phyloP scores from a whole-genome alignment of 225 moss, liverwort and hornwort genomes.

The Anthoceros angustus region DNA sequence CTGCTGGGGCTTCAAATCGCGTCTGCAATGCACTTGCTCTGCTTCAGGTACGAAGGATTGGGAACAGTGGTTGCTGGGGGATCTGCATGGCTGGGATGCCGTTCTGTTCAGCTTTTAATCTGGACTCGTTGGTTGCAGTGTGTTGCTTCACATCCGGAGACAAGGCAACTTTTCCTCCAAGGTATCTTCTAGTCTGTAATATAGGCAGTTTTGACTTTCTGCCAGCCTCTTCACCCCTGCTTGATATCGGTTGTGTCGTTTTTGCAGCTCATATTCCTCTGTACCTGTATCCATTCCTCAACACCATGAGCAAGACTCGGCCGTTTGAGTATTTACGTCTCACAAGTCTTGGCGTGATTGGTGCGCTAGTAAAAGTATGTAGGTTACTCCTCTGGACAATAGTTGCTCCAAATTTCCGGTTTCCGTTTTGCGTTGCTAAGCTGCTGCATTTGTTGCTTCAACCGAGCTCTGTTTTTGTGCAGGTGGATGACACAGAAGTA shows the following conservation, averaged over 20 bases:
- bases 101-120: not conserved
- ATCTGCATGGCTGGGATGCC: not conserved
- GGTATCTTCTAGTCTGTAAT: conserved; percentile 19
- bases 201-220: too few relatives aligned
- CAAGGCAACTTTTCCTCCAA: conserved; percentile 76
- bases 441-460: not conserved
- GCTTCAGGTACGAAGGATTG: conserved; percentile 44
- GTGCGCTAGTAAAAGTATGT: conserved; percentile 82
- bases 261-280: conserved; percentile 86
- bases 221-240: too few relatives aligned
- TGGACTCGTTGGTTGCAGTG: conserved; percentile 37
- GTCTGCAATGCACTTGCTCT: conserved; percentile 97
- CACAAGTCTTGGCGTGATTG: conserved; percentile 95
- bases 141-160: conserved; percentile 96
- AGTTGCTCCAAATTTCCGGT: not conserved
- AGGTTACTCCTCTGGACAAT: not conserved
- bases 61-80: not conserved
- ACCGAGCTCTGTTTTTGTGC: conserved; percentile 9
- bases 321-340: conserved; percentile 97
- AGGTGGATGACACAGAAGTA: conserved; percentile 98
- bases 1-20: conserved; percentile 94
- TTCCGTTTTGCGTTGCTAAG: not conserved
- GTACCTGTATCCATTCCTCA: conserved; percentile 95
- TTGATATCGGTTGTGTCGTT: not conserved
- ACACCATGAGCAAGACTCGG: conserved; percentile 93